A percentile compares a stretch with the other conserved stretches of the same genome.
These are phyloP conservation scores for Coniochaeta prunicola DNA, from an alignment of 2,329 filamentous ascomycete genomes.

Conservation along the genomic window DNA sequence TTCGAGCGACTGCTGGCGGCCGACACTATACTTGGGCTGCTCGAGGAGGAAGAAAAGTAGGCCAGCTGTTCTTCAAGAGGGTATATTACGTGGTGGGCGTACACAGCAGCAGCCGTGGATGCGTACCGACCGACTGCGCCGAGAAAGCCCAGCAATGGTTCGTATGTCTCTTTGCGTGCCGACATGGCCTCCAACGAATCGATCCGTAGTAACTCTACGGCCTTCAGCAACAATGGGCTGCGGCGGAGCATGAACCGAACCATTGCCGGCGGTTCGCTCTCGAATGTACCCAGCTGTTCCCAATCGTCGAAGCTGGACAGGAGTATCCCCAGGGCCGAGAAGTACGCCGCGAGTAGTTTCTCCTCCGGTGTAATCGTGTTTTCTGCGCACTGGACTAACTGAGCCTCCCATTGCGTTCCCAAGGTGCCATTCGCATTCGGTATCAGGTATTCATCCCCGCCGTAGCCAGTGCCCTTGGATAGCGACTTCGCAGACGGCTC, in stretches of 20 bases:
- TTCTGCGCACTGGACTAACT: neutral
- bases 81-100: conserved; percentile 23
- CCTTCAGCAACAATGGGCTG: conserved; percentile 17
- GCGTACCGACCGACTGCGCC: conserved; percentile 22
- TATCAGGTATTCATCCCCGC: neutral
- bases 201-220: conserved; percentile 16
- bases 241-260: conserved; percentile 12
- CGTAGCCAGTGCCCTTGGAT: conserved; percentile 15
- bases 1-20: neutral
- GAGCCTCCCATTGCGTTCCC: neutral
- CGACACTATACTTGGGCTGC: too few relatives aligned
- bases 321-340: conserved; percentile 7
- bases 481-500: conserved; percentile 3
- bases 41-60: conserved; percentile 19
- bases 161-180: conserved; percentile 22
- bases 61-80: conserved; percentile 25
- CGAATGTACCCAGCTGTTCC: neutral
- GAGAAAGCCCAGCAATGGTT: conserved; percentile 30
- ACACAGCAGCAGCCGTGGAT: conserved; percentile 22
- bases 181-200: conserved; percentile 20
- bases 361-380: neutral
- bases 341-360: conserved; percentile 4
- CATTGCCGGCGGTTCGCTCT: neutral
- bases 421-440: too few relatives aligned
- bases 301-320: conserved; percentile 2